Evolutionary conservation across 352 stramenopile genomes (phyloP), one percentile per base, ranked within the genome.

Genomic region (Phytopythium oedochilum): DNA sequence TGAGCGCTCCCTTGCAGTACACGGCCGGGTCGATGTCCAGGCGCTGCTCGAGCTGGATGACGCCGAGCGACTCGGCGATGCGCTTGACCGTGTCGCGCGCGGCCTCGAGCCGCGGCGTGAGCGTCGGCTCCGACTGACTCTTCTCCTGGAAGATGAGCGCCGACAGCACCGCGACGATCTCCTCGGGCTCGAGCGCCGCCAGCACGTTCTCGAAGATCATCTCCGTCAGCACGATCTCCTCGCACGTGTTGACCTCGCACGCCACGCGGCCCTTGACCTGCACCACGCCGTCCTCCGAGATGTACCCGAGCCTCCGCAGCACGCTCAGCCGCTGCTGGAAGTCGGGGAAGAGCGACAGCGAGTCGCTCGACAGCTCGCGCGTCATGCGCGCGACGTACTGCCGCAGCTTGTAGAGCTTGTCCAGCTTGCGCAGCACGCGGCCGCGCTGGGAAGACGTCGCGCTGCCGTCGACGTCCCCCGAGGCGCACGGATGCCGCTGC

Each of bases 161-260:
- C 55, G 91, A 98, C 5, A 99, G 78, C 53, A 98, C 83, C 17
- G 95, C 96, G 11, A 98, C 97, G 50, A 98, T 98, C 75, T 99
- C 97, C 54, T 97, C 91, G 5, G 97, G 96, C 59, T 98, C 89
- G 9, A 99, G 73, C 18, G 93, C 89, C 32, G 96, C 96, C 25
- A 99, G 66, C 23, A 99, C 87, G 49, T 98, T 98, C 65, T 98
- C 95, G 66, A 99, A 99, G 32, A 99, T 96, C 83, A 99, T 97
- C 73, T 99, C 97, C 0, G 97, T 99, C 18, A 98, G 75, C 56
- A 99, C 90, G 11, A 99, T 74, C 55, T 98, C 96, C 58, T 99
- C 94, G 59, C 95, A 98, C 4, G 95, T 99, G 76, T 98, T 99
- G 44, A 99, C 94, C 77, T 99, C 96, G 60, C 96, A 99, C 2